Evolutionary conservation across 2,329 filamentous ascomycete species (phyloP).

Genomic region (Ceratocystis diversiconidia): DNA sequence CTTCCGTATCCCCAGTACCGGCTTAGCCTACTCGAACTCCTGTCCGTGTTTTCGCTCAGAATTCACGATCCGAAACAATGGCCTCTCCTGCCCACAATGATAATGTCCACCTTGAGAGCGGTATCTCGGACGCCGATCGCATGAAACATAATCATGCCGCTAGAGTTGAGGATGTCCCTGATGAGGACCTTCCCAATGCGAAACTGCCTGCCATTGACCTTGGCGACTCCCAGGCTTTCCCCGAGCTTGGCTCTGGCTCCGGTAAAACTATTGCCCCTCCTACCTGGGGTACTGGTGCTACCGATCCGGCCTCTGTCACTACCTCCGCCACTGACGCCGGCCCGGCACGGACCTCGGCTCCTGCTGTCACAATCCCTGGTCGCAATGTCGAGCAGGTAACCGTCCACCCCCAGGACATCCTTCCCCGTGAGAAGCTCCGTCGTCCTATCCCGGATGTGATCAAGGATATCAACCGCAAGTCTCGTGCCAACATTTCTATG

Average conservation of each 20-base stretch:
- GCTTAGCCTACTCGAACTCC: conserved; percentile 15
- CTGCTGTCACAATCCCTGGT: conserved; percentile 55
- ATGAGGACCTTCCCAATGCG: conserved; percentile 45
- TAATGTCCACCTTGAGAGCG: conserved; percentile 45
- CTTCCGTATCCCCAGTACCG: conserved; percentile 12
- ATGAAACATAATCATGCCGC: conserved; percentile 35
- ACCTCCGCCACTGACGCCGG: conserved; percentile 5
- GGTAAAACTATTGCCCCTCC: conserved; percentile 13
- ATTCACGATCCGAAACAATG: conserved; percentile 33
- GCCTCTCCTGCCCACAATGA: conserved; percentile 51
- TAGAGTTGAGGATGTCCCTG: conserved; percentile 51
- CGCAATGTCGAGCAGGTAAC: conserved; percentile 65
- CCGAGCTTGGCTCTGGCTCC: conserved; percentile 34
- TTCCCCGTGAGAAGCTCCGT: conserved; percentile 63
- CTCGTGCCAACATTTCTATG: conserved; percentile 73
- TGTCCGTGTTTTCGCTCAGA: conserved; percentile 17
- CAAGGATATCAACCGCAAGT: conserved; percentile 84
- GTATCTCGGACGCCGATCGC: conserved; percentile 27
- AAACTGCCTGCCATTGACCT: conserved; percentile 48
- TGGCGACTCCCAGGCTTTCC: conserved; percentile 81
- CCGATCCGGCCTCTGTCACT: conserved; percentile 7
- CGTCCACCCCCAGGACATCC: conserved; percentile 61
- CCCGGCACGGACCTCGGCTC: neutral
- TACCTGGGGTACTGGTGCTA: conserved; percentile 14
- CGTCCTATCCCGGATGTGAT: conserved; percentile 73